Evolutionary conservation across 2,329 filamentous ascomycete species (phyloP).

Genomic region (Cordyceps javanica): DNA sequence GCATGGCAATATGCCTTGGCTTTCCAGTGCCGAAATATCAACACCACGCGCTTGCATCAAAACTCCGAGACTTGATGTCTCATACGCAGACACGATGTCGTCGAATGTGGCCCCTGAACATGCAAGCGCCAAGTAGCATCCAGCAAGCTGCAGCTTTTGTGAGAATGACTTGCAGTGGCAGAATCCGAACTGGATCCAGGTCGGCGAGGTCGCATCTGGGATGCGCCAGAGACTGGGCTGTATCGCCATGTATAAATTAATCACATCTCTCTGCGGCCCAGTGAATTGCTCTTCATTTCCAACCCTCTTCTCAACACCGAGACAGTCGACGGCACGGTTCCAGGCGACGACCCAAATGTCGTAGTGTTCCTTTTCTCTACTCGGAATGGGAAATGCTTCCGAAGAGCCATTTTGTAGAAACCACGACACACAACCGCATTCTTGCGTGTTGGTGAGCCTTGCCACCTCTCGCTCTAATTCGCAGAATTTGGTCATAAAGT

Average conservation of each 20-base stretch:
- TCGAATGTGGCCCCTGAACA: neutral
- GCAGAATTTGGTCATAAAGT: neutral
- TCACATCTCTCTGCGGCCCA: neutral
- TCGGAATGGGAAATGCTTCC: neutral
- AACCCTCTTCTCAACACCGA: neutral
- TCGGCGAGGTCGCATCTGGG: neutral
- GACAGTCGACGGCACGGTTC: neutral
- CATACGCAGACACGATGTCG: neutral
- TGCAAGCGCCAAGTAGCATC: neutral
- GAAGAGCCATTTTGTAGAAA: neutral
- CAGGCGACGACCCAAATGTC: neutral
- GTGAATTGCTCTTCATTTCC: neutral
- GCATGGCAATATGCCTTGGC: neutral
- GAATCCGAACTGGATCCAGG: neutral
- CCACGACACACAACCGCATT: neutral
- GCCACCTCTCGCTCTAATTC: neutral
- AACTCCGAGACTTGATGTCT: neutral
- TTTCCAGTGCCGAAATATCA: neutral
- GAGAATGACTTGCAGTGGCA: neutral
- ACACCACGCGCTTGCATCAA: neutral
- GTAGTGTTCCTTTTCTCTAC: neutral
- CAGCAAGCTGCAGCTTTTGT: neutral
- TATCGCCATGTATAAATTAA: neutral
- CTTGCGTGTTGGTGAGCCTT: neutral
- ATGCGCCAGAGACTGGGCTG: neutral